Evolutionary conservation across 2,329 filamentous ascomycete species (phyloP), one percentile per base, ranked within the genome.

Genomic region (Truncatella angustata): DNA sequence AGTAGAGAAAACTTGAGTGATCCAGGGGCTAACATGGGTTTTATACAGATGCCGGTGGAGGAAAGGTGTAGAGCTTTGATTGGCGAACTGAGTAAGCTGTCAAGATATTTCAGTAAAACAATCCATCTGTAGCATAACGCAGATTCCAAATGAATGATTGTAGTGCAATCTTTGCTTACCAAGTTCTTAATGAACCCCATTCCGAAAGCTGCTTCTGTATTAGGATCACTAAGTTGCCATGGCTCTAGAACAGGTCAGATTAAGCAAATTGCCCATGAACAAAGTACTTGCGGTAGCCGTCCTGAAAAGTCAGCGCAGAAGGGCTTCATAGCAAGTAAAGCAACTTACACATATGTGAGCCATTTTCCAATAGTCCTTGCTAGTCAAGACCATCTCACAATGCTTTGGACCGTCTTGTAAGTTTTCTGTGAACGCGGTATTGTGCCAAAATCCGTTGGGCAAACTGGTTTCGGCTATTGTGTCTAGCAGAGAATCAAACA

Each of bases 41-140:
- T 66, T 61, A 64, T 77, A 77, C 16, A 77, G 66, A 9, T 69
- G 65, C 32, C 67, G 64, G 57, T 78, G 75, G 50, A 77, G 64
- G 56, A 73, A 77, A 28, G 73, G 68, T 18, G 73, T 66, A 5
- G 66, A 58, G 52, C 67, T 68, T 4, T 68, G 66, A 26, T 60
- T 63, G 12, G 72, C 66, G 71, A 75, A 44, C 40, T 61, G 18
- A 10, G 48, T 3, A 32, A 24, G 18, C 48, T 50, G 45, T 48
- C 4, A 20, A 24, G 3, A 24, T 40, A 40, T 12, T 12, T n/a
- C n/a, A n/a, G n/a, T n/a, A n/a, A n/a, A n/a, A n/a, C n/a, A 32
- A 32, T 32, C 14, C 14, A 14, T 32, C 7, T 32, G 28, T 32
- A 32, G 7, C 14, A 32, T 7, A 7, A 32, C 14, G 28, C 14